Conservation (phyloP, 1,284 basidiomycete species). For the Neotropicomus parvogracilis region DNA sequence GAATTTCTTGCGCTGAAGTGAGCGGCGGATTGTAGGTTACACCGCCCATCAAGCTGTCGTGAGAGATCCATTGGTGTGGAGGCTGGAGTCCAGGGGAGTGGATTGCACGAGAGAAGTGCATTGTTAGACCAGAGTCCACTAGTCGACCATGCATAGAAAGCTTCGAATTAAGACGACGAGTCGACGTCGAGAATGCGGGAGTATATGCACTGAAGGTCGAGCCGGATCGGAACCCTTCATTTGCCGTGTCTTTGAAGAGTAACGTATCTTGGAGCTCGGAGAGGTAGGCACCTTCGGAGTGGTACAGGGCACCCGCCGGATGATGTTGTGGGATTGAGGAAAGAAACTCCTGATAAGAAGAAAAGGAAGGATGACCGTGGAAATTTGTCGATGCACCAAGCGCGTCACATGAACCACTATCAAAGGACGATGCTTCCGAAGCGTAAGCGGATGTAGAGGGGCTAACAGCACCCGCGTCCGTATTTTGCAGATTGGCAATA, state of each 20-base stretch:
- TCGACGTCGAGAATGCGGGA: slow-evolving; percentile 23
- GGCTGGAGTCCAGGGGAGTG: slow-evolving; percentile 19
- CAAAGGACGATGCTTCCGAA: slow-evolving; percentile 7
- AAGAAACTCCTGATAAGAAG: slow-evolving; percentile 9
- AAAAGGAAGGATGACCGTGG: slow-evolving; percentile 7
- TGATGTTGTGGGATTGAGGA: slow-evolving; percentile 12
- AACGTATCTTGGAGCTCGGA: slow-evolving; percentile 14
- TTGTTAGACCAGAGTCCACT: slow-evolving; percentile 12
- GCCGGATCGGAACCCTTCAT: slow-evolving; percentile 10
- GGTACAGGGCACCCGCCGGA: not conserved
- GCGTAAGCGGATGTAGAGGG: slow-evolving; percentile 8
- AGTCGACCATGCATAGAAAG: slow-evolving; percentile 14
- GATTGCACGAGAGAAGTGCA: slow-evolving; percentile 8
- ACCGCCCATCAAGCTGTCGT: slow-evolving; percentile 11
- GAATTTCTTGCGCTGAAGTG: slow-evolving; percentile 8
- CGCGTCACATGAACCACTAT: not conserved
- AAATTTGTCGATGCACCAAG: slow-evolving; percentile 7
- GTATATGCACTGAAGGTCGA: slow-evolving; percentile 9
- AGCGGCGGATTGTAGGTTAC: slow-evolving; percentile 9
- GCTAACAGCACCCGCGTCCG: not conserved
- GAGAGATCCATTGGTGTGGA: slow-evolving; percentile 13
- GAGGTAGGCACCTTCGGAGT: slow-evolving; percentile 13
- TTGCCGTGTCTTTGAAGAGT: slow-evolving; percentile 18
- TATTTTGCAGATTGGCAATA: slow-evolving; percentile 9
- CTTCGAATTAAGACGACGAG: slow-evolving; percentile 22